Evolutionary conservation across 176 grass and related monocot genomes (phyloP).

Genomic region (Thalia dealbata): DNA sequence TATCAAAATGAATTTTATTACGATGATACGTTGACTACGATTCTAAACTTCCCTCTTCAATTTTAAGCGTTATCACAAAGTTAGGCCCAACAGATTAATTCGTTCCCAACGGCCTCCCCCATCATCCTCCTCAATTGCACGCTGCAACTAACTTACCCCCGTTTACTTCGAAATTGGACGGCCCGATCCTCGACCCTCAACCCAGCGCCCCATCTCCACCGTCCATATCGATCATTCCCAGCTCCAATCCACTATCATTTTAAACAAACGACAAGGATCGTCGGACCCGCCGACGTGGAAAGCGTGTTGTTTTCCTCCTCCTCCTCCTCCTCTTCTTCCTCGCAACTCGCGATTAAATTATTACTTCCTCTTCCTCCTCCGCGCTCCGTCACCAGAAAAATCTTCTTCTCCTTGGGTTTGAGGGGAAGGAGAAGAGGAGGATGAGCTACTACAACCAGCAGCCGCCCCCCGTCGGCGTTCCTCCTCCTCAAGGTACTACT

Average conservation of each 20-base stretch:
- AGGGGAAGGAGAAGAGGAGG: not conserved
- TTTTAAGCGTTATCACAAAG: too few species aligned
- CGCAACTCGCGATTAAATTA: too few species aligned
- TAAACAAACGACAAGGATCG: not conserved
- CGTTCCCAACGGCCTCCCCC: not conserved
- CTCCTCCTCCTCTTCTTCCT: too few species aligned
- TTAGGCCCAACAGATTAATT: too few species aligned
- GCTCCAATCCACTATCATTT: too few species aligned
- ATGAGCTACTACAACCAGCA: conserved; percentile 75
- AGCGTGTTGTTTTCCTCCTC: too few species aligned
- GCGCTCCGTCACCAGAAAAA: conserved; percentile 25
- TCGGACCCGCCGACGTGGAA: not conserved
- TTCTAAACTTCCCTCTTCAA: too few species aligned
- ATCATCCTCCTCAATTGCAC: not conserved
- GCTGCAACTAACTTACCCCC: not conserved
- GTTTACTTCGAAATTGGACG: not conserved
- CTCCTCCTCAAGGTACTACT: conserved; percentile 51
- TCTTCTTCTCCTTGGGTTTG: not conserved
- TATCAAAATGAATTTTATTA: too few species aligned
- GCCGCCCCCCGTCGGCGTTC: conserved; percentile 54
- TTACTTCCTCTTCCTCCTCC: conserved; percentile 8
- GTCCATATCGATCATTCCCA: not conserved
- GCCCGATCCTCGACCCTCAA: not conserved
- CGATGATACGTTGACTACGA: too few species aligned
- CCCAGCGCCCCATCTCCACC: not conserved